phyloP scores from a whole-genome alignment of 2,329 filamentous ascomycete genomes.

The Cordyceps javanica region DNA sequence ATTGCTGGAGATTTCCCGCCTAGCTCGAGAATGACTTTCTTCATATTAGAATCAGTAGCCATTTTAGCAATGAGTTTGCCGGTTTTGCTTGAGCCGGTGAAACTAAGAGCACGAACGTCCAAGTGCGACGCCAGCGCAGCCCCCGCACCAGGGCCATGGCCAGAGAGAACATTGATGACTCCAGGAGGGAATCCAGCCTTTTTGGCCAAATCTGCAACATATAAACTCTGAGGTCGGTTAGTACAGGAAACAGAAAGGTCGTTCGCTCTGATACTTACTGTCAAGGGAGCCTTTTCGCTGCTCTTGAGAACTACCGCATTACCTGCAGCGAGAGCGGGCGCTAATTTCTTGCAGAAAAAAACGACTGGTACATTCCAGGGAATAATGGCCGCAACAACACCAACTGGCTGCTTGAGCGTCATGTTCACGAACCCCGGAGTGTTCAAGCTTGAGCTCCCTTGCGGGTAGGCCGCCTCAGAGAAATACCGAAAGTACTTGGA shows the following conservation, averaged over 20 bases:
- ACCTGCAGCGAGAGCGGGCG: conserved; percentile 41
- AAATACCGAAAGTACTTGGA: conserved; percentile 34
- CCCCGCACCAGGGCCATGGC: conserved; percentile 3
- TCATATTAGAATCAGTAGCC: conserved; percentile 50
- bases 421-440: conserved; percentile 41
- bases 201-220: background rate
- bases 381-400: conserved; percentile 51
- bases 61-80: conserved; percentile 64
- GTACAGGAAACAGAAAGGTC: background rate
- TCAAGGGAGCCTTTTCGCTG: conserved; percentile 48
- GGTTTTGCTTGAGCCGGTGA: conserved; percentile 52
- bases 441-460: conserved; percentile 41
- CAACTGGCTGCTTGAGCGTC: conserved; percentile 42
- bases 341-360: conserved; percentile 41
- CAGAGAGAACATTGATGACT: conserved; percentile 15
- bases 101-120: conserved; percentile 13
- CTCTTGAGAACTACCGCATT: conserved; percentile 47
- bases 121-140: conserved; percentile 13
- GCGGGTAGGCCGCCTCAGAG: conserved; percentile 35
- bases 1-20: conserved; percentile 52
- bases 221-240: background rate
- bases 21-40: conserved; percentile 51
- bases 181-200: conserved; percentile 21
- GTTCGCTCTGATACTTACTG: conserved; percentile 20
- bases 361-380: conserved; percentile 50